Conservation (phyloP, 257 asterid species). For the Solanum paucissectum region DNA sequence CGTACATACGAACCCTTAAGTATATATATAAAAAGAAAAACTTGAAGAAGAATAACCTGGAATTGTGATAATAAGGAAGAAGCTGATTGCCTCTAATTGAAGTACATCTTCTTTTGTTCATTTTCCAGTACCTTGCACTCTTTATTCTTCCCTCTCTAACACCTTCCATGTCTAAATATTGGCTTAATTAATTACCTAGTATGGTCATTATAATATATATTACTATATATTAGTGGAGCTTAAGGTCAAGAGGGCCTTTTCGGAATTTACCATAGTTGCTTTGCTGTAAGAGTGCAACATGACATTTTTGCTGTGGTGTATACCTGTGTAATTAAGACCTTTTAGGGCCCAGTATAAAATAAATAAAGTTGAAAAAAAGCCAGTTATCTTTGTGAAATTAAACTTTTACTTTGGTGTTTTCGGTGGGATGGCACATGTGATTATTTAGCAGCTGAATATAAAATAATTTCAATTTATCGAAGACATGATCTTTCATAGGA, state of each 20-base stretch:
- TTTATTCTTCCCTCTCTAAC: neutral
- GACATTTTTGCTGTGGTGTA: neutral
- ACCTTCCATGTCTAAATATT: neutral
- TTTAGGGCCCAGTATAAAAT: neutral
- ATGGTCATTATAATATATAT: neutral
- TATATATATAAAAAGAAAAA: neutral
- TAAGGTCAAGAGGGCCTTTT: too few relatives aligned
- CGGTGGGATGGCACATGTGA: neutral
- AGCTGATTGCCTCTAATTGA: neutral
- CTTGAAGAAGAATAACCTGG: neutral
- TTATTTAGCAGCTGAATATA: neutral
- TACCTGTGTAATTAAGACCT: neutral
- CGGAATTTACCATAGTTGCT: too few relatives aligned
- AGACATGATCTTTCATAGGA: too few relatives aligned
- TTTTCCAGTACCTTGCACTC: neutral
- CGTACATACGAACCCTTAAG: neutral
- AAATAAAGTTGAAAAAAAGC: neutral
- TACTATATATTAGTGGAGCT: neutral
- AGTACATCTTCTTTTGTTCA: neutral
- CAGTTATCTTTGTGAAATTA: neutral
- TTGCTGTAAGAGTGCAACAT: neutral
- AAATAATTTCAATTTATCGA: too few relatives aligned
- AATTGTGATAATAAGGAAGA: neutral
- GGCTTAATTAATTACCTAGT: neutral
- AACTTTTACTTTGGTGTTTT: neutral